Percentiles rank a stretch among this genome's conserved stretches.
Evolutionary conservation across 345 rosid genomes (phyloP).

Genomic region (Arabidopsis arenosa): DNA sequence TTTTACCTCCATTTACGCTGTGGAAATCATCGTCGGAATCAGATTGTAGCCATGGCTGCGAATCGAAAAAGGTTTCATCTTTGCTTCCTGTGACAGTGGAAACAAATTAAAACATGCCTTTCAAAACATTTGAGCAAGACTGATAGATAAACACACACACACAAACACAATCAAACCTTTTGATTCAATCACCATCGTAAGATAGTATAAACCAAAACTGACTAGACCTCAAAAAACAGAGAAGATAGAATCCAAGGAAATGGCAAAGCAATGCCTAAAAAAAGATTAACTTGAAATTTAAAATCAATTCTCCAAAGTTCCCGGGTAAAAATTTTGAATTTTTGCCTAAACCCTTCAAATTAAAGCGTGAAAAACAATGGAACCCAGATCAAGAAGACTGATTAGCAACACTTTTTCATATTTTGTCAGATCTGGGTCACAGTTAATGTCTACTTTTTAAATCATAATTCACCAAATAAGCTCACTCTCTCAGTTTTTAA

Average conservation of each 20-base stretch:
- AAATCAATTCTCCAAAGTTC: background rate
- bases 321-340: conserved; percentile 6
- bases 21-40: conserved; percentile 93
- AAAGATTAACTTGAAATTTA: background rate
- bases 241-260: conserved; percentile 10
- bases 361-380: conserved; percentile 39
- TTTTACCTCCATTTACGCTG: conserved; percentile 90
- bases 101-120: conserved; percentile 25
- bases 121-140: background rate
- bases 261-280: conserved; percentile 17
- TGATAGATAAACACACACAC: too few relatives aligned
- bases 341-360: conserved; percentile 25
- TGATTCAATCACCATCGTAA: conserved; percentile 23
- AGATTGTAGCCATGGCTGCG: conserved; percentile 77
- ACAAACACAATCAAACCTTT: conserved; percentile 7
- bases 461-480: conserved; percentile 31
- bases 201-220: conserved; percentile 2
- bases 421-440: conserved; percentile 38
- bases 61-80: conserved; percentile 85
- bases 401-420: background rate
- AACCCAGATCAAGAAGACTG: conserved; percentile 27
- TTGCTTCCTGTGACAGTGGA: conserved; percentile 63
- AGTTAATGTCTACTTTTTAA: conserved; percentile 17
- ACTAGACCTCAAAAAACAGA: conserved; percentile 14
- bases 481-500: background rate